phyloP scores from a whole-genome alignment of 2,329 filamentous ascomycete species.

The Taxawa tesnikishii region DNA sequence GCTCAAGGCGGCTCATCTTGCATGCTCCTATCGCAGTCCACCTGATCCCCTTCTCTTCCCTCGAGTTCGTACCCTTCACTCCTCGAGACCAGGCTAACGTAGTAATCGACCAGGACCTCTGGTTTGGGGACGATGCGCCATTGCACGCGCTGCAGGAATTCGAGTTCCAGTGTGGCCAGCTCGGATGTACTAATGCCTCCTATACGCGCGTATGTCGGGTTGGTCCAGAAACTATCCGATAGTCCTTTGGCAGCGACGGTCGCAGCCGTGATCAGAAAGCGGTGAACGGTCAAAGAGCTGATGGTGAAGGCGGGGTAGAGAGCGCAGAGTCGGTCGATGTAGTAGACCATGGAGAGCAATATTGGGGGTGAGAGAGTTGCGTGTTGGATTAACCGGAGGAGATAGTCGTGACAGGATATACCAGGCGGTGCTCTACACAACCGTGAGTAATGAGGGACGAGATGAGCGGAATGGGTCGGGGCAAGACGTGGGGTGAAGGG shows the following conservation, averaged over 20 bases:
- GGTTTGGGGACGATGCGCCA: constrained; percentile 97
- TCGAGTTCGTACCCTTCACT: constrained; percentile 47
- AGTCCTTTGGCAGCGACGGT: constrained; percentile 93
- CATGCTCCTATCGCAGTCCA: too few species aligned
- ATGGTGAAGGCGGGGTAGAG: constrained; percentile 93
- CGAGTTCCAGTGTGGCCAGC: constrained; percentile 79
- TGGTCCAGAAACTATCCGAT: constrained; percentile 97
- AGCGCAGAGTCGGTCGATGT: constrained; percentile 88
- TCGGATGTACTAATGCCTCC: constrained; percentile 86
- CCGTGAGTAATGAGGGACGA: neutral
- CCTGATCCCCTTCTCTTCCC: constrained; percentile 4
- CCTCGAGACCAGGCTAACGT: constrained; percentile 67
- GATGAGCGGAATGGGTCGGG: neutral
- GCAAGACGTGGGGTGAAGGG: neutral
- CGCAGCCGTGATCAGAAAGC: constrained; percentile 89
- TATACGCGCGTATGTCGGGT: constrained; percentile 87
- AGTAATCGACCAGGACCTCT: constrained; percentile 87
- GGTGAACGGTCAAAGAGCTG: constrained; percentile 90
- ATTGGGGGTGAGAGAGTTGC: constrained; percentile 88
- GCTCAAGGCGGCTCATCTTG: too few species aligned
- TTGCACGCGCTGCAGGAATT: constrained; percentile 83
- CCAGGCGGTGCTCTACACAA: constrained; percentile 60
- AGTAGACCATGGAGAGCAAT: constrained; percentile 97
- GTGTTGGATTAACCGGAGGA: constrained; percentile 84
- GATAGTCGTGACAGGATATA: constrained; percentile 88